These are phyloP conservation scores for Chlorella sp. DNA, from an alignment of 139 green algal genomes.

Conservation along the genomic window DNA sequence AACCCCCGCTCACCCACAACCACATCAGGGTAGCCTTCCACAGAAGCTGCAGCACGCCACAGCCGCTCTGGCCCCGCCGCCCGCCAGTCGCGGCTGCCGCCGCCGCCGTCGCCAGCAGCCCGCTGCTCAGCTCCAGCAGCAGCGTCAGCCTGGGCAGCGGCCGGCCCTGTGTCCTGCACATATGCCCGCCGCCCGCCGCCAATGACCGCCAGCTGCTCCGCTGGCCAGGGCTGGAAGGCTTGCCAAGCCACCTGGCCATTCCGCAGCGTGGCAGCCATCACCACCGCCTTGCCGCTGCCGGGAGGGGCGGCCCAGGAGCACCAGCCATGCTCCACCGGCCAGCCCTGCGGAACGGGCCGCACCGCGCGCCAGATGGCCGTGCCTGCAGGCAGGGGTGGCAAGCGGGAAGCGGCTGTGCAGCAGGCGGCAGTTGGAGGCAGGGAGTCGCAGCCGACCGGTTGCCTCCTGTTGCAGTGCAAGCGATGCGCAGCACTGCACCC, in stretches of 20 bases:
- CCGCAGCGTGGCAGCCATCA: neutral
- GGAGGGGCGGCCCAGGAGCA: neutral
- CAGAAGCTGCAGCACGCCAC: neutral
- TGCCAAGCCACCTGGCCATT: constrained; percentile 5
- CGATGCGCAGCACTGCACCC: no score
- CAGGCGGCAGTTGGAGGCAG: no score
- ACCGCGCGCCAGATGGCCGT: constrained; percentile 5
- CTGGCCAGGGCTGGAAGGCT: constrained; percentile 16
- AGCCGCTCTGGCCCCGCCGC: neutral
- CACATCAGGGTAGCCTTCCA: neutral
- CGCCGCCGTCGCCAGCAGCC: neutral
- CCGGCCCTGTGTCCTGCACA: neutral
- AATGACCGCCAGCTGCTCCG: neutral
- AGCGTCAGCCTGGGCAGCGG: neutral
- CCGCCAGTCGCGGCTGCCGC: neutral
- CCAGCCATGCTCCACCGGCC: neutral
- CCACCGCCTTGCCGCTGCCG: neutral
- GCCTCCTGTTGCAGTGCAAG: no score
- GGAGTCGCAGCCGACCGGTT: no score
- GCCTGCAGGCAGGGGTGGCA: no score
- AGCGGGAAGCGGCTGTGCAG: no score
- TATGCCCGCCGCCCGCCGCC: constrained; percentile 14
- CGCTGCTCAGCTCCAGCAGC: neutral
- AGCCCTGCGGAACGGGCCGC: neutral
- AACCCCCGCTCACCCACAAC: neutral